Evolutionary conservation across 345 rosid genomes (phyloP), one percentile per base, ranked within the genome.

Genomic region (Schrenkiella parvula): DNA sequence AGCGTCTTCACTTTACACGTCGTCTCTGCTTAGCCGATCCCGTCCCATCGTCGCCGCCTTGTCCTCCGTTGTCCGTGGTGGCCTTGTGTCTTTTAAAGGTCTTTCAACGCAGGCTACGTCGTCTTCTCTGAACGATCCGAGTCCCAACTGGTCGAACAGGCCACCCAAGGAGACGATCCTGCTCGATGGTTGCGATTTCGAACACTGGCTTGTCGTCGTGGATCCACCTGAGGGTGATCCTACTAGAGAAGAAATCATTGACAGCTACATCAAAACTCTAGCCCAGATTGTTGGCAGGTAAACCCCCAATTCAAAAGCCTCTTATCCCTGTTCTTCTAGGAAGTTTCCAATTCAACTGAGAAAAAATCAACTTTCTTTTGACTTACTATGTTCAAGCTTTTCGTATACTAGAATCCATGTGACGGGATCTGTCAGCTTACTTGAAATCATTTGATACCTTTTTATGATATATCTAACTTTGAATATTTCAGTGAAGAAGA

Each of bases 151-250:
- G 91, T 89, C 97, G 4, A 95, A 89, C 47, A 74, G 99, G 35
- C 97, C 99, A 6, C 93, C 97, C 0, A 87, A 91, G 72, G 99
- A 91, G 83, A 88, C 97, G 23, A 91, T 91, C 42, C 71, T 95
- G 80, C 89, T 95, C 44, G 97, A 91, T 64, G 92, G 99, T 0
- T 91, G 96, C 68, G 99, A 95, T 79, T 95, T 91, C 37, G 85
- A 95, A 52, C 99, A 95, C 73, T 91, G 98, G 98, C 96, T 95
- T 22, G 86, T 95, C 8, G 96, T 95, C 5, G 42, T 91, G 88
- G 96, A 88, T 17, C 74, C 75, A 51, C 98, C 89, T 2, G 81
- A 82, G 57, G 92, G 83, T 6, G 83, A 85, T 3, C 86, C 81
- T 13, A 88, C 98, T 2, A 82, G 98, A 71, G 99, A 95, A 38